Evolutionary conservation across 2,329 filamentous ascomycete genomes (phyloP).

Genomic region (Fusarium sp.): DNA sequence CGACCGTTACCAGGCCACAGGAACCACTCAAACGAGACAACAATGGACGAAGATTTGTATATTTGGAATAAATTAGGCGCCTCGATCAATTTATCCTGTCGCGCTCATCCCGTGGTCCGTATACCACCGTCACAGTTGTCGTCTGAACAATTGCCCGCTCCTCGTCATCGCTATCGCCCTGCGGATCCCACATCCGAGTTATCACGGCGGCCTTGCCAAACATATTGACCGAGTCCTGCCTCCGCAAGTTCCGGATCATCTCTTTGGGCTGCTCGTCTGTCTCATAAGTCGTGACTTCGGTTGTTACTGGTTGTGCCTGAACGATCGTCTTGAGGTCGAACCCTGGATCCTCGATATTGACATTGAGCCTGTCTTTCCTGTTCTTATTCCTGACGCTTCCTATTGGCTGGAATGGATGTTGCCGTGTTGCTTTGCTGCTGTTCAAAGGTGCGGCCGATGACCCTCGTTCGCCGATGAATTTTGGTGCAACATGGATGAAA

Average conservation of each 20-base stretch:
- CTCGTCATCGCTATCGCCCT: conserved; percentile 24
- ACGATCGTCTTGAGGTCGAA: conserved; percentile 41
- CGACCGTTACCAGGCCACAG: not conserved
- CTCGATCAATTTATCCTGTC: not conserved
- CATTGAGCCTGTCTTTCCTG: conserved; percentile 16
- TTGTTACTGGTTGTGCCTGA: conserved; percentile 35
- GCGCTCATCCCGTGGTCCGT: conserved; percentile 31
- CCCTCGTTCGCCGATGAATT: conserved; percentile 37
- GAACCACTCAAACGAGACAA: not conserved
- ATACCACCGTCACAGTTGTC: conserved; percentile 41
- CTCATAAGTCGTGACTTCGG: conserved; percentile 22
- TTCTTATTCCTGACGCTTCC: conserved; percentile 11
- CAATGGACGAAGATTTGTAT: not conserved
- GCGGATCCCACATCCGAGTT: conserved; percentile 18
- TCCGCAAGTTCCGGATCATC: conserved; percentile 34
- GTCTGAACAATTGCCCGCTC: conserved; percentile 41
- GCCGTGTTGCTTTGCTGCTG: conserved; percentile 12
- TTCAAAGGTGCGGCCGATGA: conserved; percentile 14
- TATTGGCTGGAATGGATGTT: conserved; percentile 36
- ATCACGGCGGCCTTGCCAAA: conserved; percentile 25
- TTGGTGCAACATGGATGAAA: conserved; percentile 46
- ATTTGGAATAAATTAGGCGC: not conserved
- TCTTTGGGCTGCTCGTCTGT: conserved; percentile 23
- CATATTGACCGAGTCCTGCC: conserved; percentile 39
- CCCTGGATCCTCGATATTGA: conserved; percentile 15